Conservation (phyloP, 176 grass and related monocot genomes). For the Aegilops umbellulata region DNA sequence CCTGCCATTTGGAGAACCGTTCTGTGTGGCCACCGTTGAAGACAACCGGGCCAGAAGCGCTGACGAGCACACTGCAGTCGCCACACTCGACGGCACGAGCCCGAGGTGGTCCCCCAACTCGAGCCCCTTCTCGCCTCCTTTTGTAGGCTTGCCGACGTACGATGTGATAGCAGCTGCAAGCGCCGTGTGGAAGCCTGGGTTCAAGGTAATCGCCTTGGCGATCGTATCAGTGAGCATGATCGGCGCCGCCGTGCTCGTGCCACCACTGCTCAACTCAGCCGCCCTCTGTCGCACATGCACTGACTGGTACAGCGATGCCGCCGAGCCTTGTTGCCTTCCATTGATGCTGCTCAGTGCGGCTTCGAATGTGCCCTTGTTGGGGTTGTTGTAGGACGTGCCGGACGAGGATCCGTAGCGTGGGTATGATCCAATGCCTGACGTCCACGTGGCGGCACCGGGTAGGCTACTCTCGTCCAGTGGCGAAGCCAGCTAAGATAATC, state of each 20-base stretch:
- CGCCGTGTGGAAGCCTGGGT: slow-evolving; percentile 70
- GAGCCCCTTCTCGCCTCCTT: not conserved
- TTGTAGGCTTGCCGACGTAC: slow-evolving; percentile 56
- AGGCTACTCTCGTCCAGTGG: slow-evolving; percentile 23
- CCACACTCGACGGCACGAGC: slow-evolving; percentile 18
- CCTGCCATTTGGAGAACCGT: slow-evolving; percentile 20
- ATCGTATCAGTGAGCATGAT: slow-evolving; percentile 58
- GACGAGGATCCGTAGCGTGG: slow-evolving; percentile 39
- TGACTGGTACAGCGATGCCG: slow-evolving; percentile 29
- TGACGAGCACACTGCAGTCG: slow-evolving; percentile 34
- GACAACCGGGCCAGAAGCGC: slow-evolving; percentile 22
- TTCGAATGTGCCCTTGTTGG: slow-evolving; percentile 19
- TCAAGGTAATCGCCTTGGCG: slow-evolving; percentile 67
- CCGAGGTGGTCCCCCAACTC: slow-evolving; percentile 55
- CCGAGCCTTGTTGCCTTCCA: slow-evolving; percentile 14
- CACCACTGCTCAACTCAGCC: not conserved
- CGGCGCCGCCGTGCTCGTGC: not conserved
- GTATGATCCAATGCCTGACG: slow-evolving; percentile 20
- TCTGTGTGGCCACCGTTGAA: not conserved
- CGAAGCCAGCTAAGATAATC: too few relatives aligned
- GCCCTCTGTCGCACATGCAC: slow-evolving; percentile 30
- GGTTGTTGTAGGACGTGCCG: slow-evolving; percentile 15
- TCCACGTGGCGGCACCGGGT: slow-evolving; percentile 32
- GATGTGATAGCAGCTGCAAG: slow-evolving; percentile 64
- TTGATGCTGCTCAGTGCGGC: slow-evolving; percentile 21